These are phyloP conservation scores for Powellomyces hirtus DNA, from an alignment of 192 early-diverging fungal genomes.

Conservation along the genomic window DNA sequence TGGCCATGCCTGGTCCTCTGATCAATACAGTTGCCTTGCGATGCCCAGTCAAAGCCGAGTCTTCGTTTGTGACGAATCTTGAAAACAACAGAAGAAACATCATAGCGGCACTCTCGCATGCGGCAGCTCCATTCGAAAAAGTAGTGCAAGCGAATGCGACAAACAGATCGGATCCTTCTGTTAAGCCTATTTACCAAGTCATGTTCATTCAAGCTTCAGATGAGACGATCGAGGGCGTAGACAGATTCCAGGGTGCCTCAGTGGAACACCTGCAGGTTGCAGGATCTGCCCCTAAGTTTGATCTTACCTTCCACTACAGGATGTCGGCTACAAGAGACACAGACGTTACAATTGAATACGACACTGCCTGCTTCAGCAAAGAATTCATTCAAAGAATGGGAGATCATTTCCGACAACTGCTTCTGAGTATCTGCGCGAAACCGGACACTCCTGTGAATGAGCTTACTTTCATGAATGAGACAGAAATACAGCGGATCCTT, in stretches of 20 bases:
- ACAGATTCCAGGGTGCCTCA: neutral
- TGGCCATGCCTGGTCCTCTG: neutral
- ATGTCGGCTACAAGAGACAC: neutral
- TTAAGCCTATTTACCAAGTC: neutral
- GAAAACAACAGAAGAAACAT: neutral
- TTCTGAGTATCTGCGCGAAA: neutral
- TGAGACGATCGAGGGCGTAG: neutral
- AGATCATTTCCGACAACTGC: neutral
- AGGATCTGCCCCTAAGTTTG: neutral
- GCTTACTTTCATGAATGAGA: too few species aligned
- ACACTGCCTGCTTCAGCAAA: neutral
- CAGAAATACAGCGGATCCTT: too few species aligned
- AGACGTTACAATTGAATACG: neutral
- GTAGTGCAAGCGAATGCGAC: neutral
- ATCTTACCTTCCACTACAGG: neutral
- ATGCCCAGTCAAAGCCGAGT: neutral
- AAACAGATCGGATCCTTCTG: neutral
- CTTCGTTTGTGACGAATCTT: neutral
- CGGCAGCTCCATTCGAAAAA: neutral
- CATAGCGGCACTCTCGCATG: neutral
- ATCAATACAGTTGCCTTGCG: neutral
- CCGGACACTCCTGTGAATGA: neutral
- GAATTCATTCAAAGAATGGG: neutral
- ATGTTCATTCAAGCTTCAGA: neutral
- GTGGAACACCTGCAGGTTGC: neutral